Percentiles rank a stretch among this genome's conserved stretches.
phyloP scores from a whole-genome alignment of 768 basidiomycete genomes.

The Tulasnella sp. region DNA sequence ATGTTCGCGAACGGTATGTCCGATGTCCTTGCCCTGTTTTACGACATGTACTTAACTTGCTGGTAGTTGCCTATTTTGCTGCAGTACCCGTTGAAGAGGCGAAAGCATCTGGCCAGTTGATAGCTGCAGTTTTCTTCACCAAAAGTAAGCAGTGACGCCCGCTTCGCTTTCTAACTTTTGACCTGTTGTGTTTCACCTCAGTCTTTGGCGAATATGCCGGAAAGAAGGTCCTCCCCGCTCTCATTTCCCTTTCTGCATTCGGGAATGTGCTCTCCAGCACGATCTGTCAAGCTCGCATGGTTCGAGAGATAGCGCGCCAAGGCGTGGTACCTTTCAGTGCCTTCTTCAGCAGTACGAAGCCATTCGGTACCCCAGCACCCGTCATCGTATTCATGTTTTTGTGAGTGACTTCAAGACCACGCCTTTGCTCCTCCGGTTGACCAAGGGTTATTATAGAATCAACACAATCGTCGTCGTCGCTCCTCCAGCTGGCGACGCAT shows the following conservation, averaged over 20 bases:
- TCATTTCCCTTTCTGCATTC: slow-evolving; percentile 2
- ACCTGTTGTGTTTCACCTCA: not conserved
- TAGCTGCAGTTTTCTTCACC: slow-evolving; percentile 11
- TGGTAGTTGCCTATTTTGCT: slow-evolving; percentile 5
- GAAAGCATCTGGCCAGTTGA: not conserved
- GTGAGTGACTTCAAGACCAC: not conserved
- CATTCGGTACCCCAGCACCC: slow-evolving; percentile 23
- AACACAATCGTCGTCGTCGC: slow-evolving; percentile 23
- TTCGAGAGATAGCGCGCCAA: slow-evolving; percentile 17
- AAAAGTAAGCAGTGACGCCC: not conserved
- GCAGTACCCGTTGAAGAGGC: slow-evolving; percentile 2
- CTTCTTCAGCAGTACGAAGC: slow-evolving; percentile 22
- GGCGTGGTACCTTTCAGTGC: slow-evolving; percentile 15
- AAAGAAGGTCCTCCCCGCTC: not conserved
- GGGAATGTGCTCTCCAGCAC: not conserved
- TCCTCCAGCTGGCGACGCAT: slow-evolving; percentile 23
- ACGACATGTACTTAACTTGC: not conserved
- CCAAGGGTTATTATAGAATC: slow-evolving; percentile 17
- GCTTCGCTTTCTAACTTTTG: not conserved
- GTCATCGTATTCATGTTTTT: slow-evolving; percentile 21
- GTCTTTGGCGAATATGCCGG: slow-evolving; percentile 11
- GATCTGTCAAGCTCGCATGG: slow-evolving; percentile 15
- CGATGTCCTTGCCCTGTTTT: no score
- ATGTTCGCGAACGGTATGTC: slow-evolving; percentile 3
- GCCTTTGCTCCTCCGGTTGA: no score